phyloP scores from a whole-genome alignment of 176 grass and related monocot species.

The Saccharum spontaneum region DNA sequence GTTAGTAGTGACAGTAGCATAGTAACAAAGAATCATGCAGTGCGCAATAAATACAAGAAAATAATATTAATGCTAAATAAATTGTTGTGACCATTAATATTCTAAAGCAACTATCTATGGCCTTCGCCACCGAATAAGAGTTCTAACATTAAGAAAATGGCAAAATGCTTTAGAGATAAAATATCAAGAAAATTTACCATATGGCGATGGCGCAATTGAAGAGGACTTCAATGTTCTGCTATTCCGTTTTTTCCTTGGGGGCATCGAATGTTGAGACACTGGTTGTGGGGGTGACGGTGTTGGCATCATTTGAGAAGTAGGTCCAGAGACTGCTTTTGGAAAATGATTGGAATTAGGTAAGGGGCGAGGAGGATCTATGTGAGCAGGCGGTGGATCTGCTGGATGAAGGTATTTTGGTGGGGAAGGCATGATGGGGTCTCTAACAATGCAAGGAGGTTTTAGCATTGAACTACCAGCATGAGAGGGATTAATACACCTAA shows the following conservation, averaged over 20 bases:
- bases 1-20: neutral
- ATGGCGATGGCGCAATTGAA: conserved; percentile 41
- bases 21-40: neutral
- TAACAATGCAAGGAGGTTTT: conserved; percentile 48
- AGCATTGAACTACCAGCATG: conserved; percentile 32
- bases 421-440: conserved; percentile 25
- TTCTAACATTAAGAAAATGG: neutral
- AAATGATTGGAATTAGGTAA: conserved; percentile 24
- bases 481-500: conserved; percentile 32
- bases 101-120: neutral
- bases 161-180: conserved; percentile 4
- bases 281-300: conserved; percentile 36
- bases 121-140: neutral
- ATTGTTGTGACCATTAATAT: neutral
- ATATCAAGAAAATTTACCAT: conserved; percentile 49
- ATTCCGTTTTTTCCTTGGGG: conserved; percentile 30
- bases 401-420: conserved; percentile 34
- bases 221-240: conserved; percentile 17
- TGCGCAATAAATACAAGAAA: neutral
- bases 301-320: conserved; percentile 47
- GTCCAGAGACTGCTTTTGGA: conserved; percentile 29
- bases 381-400: conserved; percentile 36
- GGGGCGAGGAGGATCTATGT: conserved; percentile 16
- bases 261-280: conserved; percentile 17
- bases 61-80: neutral